Conservation (phyloP, 208 protist species). For the Trypanosoma melophagium region DNA sequence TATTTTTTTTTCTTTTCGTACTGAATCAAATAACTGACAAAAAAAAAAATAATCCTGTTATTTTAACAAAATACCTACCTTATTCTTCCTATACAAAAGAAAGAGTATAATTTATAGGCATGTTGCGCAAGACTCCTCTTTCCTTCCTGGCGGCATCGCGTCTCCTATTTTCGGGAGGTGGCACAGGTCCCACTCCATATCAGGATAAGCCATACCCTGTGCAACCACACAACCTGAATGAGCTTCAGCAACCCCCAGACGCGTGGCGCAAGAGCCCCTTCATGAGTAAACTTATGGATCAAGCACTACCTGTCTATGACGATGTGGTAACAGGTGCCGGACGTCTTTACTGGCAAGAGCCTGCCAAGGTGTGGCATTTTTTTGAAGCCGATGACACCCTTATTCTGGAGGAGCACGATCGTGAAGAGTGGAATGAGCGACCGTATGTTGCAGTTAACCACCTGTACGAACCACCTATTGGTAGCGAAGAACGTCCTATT, state of each 20-base stretch:
- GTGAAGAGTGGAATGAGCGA: conserved; percentile 89
- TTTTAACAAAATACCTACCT: not conserved
- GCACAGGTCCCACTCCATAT: conserved; percentile 67
- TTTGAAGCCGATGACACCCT: conserved; percentile 89
- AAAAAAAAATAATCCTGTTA: conserved; percentile 3
- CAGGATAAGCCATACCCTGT: conserved; percentile 86
- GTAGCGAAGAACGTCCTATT: conserved; percentile 86
- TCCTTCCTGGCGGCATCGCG: conserved; percentile 65
- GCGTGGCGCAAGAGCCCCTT: conserved; percentile 84
- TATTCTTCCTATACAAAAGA: conserved; percentile 5
- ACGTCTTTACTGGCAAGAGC: conserved; percentile 88
- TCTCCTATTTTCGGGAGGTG: conserved; percentile 51
- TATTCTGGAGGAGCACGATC: conserved; percentile 90
- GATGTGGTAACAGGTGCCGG: conserved; percentile 80
- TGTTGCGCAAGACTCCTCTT: conserved; percentile 78
- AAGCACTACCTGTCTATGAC: conserved; percentile 83
- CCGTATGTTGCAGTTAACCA: conserved; percentile 89
- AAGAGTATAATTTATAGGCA: conserved; percentile 25
- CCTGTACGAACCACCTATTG: conserved; percentile 87
- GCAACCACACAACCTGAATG: conserved; percentile 78
- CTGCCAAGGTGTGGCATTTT: conserved; percentile 81
- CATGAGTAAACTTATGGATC: conserved; percentile 89
- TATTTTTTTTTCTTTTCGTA: conserved; percentile 1
- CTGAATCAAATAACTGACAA: not conserved
- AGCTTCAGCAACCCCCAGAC: conserved; percentile 77